A percentile compares a stretch with the other conserved stretches of the same genome.
These are phyloP conservation scores for Pythium grandisporangium DNA, from an alignment of 352 stramenopile species.

Conservation along the genomic window DNA sequence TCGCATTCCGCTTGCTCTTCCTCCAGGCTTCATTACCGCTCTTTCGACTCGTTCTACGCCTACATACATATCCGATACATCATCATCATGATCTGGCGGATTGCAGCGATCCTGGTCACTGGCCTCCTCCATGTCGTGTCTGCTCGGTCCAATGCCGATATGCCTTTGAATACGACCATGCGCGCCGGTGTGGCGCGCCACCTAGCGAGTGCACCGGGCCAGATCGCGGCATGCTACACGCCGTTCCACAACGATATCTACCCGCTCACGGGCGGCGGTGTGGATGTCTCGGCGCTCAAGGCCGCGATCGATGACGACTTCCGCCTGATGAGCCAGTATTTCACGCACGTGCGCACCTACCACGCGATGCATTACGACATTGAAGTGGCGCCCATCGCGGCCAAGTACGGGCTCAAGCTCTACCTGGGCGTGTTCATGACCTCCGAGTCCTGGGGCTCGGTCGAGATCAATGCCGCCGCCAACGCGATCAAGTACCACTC, in stretches of 20 bases:
- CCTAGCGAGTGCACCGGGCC: slow-evolving; percentile 7
- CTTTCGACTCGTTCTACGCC: too few relatives aligned
- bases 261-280: slow-evolving; percentile 6
- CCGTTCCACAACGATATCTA: slow-evolving; percentile 12
- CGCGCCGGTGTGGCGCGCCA: too few relatives aligned
- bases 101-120: background rate
- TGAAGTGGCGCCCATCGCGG: slow-evolving; percentile 26
- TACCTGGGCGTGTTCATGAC: slow-evolving; percentile 51
- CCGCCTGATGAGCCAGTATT: slow-evolving; percentile 23
- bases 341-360: slow-evolving; percentile 51
- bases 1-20: too few relatives aligned
- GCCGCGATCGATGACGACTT: slow-evolving; percentile 44
- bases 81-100: too few relatives aligned
- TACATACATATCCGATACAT: too few relatives aligned
- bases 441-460: slow-evolving; percentile 25
- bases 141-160: slow-evolving; percentile 7
- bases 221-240: slow-evolving; percentile 15
- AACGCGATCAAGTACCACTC: slow-evolving; percentile 33
- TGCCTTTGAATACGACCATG: too few relatives aligned
- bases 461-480: slow-evolving; percentile 29
- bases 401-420: slow-evolving; percentile 40
- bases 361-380: slow-evolving; percentile 47
- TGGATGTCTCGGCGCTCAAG: too few relatives aligned
- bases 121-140: background rate
- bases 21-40: too few relatives aligned